A percentile compares a stretch with the other conserved stretches of the same genome.
These are phyloP conservation scores for Limonium bicolor DNA, from an alignment of 148 eudicot genomes.

Conservation along the genomic window DNA sequence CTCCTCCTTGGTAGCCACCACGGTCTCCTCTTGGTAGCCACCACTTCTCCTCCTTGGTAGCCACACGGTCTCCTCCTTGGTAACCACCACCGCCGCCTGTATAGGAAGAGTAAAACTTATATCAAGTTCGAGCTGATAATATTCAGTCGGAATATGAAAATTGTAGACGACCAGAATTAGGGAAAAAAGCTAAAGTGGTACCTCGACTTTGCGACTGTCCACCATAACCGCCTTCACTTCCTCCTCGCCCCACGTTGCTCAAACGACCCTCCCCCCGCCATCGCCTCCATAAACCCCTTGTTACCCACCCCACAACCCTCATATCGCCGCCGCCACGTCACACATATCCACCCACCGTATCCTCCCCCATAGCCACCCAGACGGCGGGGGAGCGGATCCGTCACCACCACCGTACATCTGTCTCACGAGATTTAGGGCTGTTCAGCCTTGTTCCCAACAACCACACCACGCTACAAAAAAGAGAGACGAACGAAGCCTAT, in stretches of 20 bases:
- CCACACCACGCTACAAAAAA: neutral
- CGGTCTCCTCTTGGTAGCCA: constrained; percentile 6
- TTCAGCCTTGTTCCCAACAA: neutral
- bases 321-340: too few species aligned
- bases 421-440: constrained; percentile 1
- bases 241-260: constrained; percentile 11
- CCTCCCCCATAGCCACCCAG: constrained; percentile 25
- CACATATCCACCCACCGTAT: constrained; percentile 7
- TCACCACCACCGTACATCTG: constrained; percentile 57
- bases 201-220: constrained; percentile 34
- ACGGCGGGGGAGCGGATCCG: constrained; percentile 39
- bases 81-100: constrained; percentile 22
- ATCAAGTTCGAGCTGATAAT: too few species aligned
- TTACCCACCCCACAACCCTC: constrained; percentile 10
- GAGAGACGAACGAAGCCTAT: too few species aligned
- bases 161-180: too few species aligned
- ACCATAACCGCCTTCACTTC: constrained; percentile 34
- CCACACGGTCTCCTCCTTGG: constrained; percentile 13
- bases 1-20: constrained; percentile 58
- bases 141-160: too few species aligned
- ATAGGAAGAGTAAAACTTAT: too few species aligned
- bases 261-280: constrained; percentile 1
- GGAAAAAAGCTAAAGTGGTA: constrained; percentile 1
- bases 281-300: constrained; percentile 7
- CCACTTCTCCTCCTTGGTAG: too few species aligned